Evolutionary conservation across 2,329 filamentous ascomycete species (phyloP).

Genomic region (Sporothrix protearum): DNA sequence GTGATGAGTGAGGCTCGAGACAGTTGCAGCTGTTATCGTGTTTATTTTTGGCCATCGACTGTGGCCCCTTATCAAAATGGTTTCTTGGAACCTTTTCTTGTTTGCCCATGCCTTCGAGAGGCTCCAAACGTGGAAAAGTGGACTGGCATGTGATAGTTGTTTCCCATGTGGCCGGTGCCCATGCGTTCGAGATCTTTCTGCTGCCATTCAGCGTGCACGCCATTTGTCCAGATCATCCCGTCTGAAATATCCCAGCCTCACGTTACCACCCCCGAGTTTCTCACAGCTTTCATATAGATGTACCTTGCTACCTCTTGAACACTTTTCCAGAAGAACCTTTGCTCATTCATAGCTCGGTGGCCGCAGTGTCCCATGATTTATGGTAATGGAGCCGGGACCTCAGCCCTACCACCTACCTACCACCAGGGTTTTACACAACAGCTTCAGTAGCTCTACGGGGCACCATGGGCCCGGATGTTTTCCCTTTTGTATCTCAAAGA

Average conservation of each 20-base stretch:
- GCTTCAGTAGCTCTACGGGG: background rate
- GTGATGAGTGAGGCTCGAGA: too few species aligned
- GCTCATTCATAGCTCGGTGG: background rate
- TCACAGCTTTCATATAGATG: background rate
- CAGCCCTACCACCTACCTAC: background rate
- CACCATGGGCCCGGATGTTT: background rate
- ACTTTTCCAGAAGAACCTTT: background rate
- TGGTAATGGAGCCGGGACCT: background rate
- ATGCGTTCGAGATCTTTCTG: background rate
- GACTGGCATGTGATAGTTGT: background rate
- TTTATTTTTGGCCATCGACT: background rate
- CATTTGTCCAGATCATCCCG: background rate
- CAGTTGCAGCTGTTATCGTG: background rate
- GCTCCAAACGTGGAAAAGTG: background rate
- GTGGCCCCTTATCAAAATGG: too few species aligned
- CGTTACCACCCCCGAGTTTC: slow-evolving; percentile 1
- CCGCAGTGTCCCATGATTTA: background rate
- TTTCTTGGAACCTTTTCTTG: background rate
- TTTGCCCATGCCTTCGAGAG: background rate
- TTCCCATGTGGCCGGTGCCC: background rate
- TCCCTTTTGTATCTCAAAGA: background rate
- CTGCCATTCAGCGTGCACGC: background rate
- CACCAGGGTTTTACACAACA: too few species aligned
- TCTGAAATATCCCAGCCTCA: background rate
- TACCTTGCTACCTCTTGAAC: background rate